These are phyloP conservation scores for Prunus campanulata DNA, from an alignment of 306 rosid species.

Conservation along the genomic window DNA sequence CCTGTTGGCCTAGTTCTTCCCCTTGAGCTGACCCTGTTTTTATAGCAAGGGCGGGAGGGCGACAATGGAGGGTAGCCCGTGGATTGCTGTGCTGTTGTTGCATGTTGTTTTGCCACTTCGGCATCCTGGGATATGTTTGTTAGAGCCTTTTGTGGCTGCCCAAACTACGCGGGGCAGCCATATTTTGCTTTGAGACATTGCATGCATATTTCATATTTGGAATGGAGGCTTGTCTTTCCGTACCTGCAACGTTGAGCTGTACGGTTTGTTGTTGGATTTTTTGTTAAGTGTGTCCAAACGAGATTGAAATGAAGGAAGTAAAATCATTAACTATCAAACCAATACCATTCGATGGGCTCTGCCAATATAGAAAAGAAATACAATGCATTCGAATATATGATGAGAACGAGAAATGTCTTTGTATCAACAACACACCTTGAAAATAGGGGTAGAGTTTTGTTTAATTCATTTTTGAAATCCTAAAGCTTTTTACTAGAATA, in stretches of 20 bases:
- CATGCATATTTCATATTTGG: background rate
- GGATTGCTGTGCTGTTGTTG: background rate
- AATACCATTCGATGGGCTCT: no score
- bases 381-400: no score
- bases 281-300: no score
- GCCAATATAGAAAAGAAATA: no score
- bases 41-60: background rate
- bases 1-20: background rate
- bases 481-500: no score
- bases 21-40: background rate
- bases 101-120: background rate
- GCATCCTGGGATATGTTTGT: conserved; percentile 19
- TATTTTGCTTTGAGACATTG: background rate
- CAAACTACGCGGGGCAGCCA: conserved; percentile 18
- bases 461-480: no score
- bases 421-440: no score
- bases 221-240: background rate
- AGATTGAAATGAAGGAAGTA: no score
- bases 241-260: background rate
- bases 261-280: background rate
- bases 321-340: no score
- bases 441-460: no score
- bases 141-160: conserved; percentile 33
- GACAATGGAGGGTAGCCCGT: background rate
- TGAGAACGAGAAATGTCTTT: no score